Base-by-base conservation (phyloP, 139 green algal species). In the Zygnema circumcarinatum region DNA sequence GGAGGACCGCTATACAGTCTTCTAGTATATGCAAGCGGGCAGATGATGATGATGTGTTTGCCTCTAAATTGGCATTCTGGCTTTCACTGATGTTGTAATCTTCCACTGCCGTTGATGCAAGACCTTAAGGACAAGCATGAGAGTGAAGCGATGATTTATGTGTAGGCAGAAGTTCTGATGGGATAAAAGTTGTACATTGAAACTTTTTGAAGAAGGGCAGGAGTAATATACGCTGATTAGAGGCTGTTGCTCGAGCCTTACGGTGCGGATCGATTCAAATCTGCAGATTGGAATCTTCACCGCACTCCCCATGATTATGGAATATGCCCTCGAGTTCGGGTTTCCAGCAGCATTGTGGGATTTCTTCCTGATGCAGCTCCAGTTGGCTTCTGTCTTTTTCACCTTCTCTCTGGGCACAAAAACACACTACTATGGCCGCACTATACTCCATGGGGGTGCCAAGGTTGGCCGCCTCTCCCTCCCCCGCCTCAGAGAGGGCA, bases 341-440 rank as follows among this genome's bases (percentile, higher is more conserved):
- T 76, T 91, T 11, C n/a, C 32, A 36, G 16, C 35, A 7, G 85
- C 85, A 1, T 36, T 90, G 35, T 69, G 31, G 56, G 79, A 90
- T n/a, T 90, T 90, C 42, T 38, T 89, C 1, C 7, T 86, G 20
- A 90, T 89, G 80, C 85, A 90, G n/a, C 56, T 92, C 31, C 87
- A 89, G 42, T 76, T 91, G 2, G 54, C 74, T 1, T 90, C 41
- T 56, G 81, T 88, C 16, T 93, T 93, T 73, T 91, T 90, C 90
- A 87, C 84, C 42, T 91, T 93, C 73, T 82, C 83, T 76, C 84
- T 93, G 33, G 83, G 80, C 32, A 94, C 95, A 1, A 29, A 35
- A 0, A 85, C 93, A n/a, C 94, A 93, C 54, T 93, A 96, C 54
- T 96, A 95, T 85, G 86, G 91, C 31, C 90, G 91, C 62, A 90